These are phyloP conservation scores for Coleophoma crateriformis DNA, from an alignment of 2,329 filamentous ascomycete species.

Conservation along the genomic window DNA sequence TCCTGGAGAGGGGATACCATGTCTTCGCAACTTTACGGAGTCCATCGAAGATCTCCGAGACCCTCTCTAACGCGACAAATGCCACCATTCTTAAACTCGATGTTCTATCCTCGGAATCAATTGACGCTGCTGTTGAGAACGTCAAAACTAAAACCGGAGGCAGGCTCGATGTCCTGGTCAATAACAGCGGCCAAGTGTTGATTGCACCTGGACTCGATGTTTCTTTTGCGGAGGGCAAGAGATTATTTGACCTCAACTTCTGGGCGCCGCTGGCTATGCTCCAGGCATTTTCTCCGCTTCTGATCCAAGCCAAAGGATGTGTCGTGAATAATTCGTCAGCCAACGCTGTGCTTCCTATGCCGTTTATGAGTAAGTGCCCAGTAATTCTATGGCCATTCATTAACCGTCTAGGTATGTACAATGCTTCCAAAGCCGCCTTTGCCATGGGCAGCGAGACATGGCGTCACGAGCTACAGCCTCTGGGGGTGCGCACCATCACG, in stretches of 20 bases:
- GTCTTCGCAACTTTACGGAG: constrained; percentile 36
- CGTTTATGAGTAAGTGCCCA: too few relatives aligned
- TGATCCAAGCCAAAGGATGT: constrained; percentile 16
- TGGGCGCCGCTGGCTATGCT: constrained; percentile 16
- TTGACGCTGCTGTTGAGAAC: constrained; percentile 22
- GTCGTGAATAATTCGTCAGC: constrained; percentile 2
- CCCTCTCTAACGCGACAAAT: constrained; percentile 17
- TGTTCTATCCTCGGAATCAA: constrained; percentile 29
- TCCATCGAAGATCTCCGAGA: constrained; percentile 23
- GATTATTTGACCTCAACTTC: constrained; percentile 19
- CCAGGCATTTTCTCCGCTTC: constrained; percentile 14
- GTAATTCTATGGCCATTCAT: too few relatives aligned
- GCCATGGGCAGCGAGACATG: too few relatives aligned
- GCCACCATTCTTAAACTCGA: constrained; percentile 35
- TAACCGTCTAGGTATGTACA: too few relatives aligned
- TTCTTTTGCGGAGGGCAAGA: constrained; percentile 15
- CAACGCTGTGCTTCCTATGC: too few relatives aligned
- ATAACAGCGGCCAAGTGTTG: constrained; percentile 34
- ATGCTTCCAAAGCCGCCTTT: too few relatives aligned
- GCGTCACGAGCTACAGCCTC: too few relatives aligned
- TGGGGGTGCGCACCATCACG: too few relatives aligned
- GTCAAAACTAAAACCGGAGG: constrained; percentile 28
- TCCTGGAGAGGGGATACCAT: constrained; percentile 29
- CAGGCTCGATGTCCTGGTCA: constrained; percentile 35
- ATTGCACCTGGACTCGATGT: constrained; percentile 22